phyloP scores from a whole-genome alignment of 75 land plant species.

The Pinus albicaulis region DNA sequence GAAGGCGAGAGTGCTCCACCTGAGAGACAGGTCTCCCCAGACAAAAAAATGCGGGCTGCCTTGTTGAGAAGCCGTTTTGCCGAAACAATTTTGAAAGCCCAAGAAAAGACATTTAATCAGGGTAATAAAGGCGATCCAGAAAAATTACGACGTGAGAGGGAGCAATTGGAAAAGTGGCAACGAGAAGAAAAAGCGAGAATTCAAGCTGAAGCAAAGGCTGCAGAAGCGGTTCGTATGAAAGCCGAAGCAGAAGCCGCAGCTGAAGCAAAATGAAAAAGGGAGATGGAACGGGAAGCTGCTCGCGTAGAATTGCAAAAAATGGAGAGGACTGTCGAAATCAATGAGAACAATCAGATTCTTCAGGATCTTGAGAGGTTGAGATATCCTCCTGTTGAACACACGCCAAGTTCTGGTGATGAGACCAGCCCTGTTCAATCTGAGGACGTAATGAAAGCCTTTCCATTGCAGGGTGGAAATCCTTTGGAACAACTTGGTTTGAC shows the following conservation, averaged over 20 bases:
- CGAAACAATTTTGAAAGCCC: conserved; percentile 83
- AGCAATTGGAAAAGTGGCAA: conserved; percentile 62
- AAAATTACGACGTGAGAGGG: conserved; percentile 60
- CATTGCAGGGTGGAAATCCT: conserved; percentile 40
- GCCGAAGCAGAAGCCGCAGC: conserved; percentile 42
- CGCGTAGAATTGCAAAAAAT: conserved; percentile 72
- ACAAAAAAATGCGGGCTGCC: conserved; percentile 69
- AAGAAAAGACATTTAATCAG: conserved; percentile 55
- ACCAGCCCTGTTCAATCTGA: conserved; percentile 17
- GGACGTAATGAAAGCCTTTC: conserved; percentile 20
- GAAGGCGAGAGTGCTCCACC: conserved; percentile 14
- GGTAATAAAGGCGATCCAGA: conserved; percentile 56
- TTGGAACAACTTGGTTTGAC: conserved; percentile 43
- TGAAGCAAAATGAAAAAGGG: conserved; percentile 46
- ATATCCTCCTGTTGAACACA: conserved; percentile 16
- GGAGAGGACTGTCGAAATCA: conserved; percentile 75
- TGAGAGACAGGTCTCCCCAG: conserved; percentile 45
- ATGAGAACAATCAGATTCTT: conserved; percentile 44
- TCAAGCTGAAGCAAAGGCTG: conserved; percentile 74
- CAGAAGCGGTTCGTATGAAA: conserved; percentile 50
- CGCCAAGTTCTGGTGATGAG: conserved; percentile 32
- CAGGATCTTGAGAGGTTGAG: conserved; percentile 60
- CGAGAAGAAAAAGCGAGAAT: conserved; percentile 75
- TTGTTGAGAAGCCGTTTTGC: conserved; percentile 83
- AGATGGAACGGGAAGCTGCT: conserved; percentile 81